phyloP scores from a whole-genome alignment of 345 rosid species.

The Melaleuca alternifolia region DNA sequence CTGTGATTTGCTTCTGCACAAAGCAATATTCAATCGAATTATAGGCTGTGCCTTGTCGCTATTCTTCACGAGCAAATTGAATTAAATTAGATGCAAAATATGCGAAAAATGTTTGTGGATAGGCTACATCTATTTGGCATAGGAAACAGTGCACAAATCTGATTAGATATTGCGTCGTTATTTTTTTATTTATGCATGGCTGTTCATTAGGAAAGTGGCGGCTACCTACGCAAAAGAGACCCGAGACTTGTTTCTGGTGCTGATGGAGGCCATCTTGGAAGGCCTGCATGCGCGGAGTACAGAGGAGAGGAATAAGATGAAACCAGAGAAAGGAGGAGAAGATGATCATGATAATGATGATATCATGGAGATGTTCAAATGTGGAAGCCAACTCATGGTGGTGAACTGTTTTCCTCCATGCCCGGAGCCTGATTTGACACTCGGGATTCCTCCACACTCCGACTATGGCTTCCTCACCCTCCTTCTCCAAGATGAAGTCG shows the following conservation, averaged over 20 bases:
- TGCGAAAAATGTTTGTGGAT: neutral
- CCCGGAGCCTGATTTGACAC: constrained; percentile 75
- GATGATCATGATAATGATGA: constrained; percentile 12
- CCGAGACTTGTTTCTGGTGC: constrained; percentile 34
- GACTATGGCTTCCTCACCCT: constrained; percentile 86
- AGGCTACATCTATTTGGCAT: neutral
- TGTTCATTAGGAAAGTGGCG: constrained; percentile 36
- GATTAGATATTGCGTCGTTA: neutral
- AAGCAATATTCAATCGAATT: neutral
- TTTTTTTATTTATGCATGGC: neutral
- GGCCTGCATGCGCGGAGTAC: constrained; percentile 18
- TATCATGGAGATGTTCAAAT: constrained; percentile 25
- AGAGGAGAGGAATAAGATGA: neutral
- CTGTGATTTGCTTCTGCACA: neutral
- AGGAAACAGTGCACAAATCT: neutral
- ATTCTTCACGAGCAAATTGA: neutral
- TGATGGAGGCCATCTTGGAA: constrained; percentile 70
- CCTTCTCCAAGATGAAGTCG: constrained; percentile 72
- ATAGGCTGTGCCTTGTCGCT: neutral
- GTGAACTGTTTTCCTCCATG: constrained; percentile 75
- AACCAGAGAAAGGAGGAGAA: neutral
- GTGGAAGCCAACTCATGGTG: constrained; percentile 71
- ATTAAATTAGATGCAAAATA: neutral
- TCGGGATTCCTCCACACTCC: constrained; percentile 91
- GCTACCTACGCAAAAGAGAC: constrained; percentile 59